Base-by-base conservation (phyloP, 148 eudicot species). In the Persicaria maculosa region DNA sequence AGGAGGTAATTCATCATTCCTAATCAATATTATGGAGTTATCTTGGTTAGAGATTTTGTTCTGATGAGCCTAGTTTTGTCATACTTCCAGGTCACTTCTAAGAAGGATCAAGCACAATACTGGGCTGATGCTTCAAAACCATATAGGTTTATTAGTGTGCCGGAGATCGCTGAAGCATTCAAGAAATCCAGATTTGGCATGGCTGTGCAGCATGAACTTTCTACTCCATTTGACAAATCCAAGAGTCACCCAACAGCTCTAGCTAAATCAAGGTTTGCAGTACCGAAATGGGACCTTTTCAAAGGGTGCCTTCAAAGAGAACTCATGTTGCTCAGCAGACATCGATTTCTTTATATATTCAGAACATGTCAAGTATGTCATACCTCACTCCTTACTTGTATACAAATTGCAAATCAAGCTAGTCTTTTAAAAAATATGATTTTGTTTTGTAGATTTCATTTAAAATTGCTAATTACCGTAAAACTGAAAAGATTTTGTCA, bases 31-130 rank as follows among this genome's bases (percentile, higher is more conserved):
- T 47, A 19, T 25, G n/a, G 12, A 72, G 4, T 47, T 22, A 14
- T 14, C 16, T 22, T 16, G 22, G 22, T 61, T 19, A 44, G 40
- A 43, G 50, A 12, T 74, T 53, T 57, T 14, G 57, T 16, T 12
- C 14, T 36, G 22, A 55, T 36, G 22, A 55, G 62, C 16, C 36
- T 45, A 25, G 20, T 65, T 12, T 7, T 67, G 46, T 19, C 44
- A 43, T 71, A 52, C 73, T 36, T 82, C 15, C 77, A 93, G 98
- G 98, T 93, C 44, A 93, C 98, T 31, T 93, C 98, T 44, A 84
- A 54, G 82, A 93, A 91, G 80, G 98, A 93, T 74, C 98, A 93
- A 76, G 92, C 69, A 72, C 98, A 93, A 76, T 93, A 93, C 78
- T 89, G 98, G 98, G 97, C 89, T 22, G 87, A 91, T 80, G 40